A percentile compares a stretch with the other conserved stretches of the same genome.
phyloP scores from a whole-genome alignment of 1,139 yeast genomes.

The Lodderomyces theae region DNA sequence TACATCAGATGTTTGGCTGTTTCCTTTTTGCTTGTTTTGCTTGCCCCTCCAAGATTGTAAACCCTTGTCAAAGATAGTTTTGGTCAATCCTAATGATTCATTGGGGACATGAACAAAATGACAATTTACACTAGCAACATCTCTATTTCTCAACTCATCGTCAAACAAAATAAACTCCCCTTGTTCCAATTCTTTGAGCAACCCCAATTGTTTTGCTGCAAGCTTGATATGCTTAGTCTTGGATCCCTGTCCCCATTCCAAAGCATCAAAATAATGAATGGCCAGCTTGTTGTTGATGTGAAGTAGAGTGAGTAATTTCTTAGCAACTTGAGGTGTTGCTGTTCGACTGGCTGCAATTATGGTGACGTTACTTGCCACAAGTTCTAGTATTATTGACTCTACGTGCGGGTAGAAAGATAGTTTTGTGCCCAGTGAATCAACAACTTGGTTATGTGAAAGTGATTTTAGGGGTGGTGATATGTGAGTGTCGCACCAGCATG shows the following conservation, averaged over 20 bases:
- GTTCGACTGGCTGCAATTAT: constrained; percentile 71
- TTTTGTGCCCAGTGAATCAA: constrained; percentile 48
- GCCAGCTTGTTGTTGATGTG: constrained; percentile 50
- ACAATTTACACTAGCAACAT: constrained; percentile 62
- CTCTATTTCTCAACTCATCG: constrained; percentile 65
- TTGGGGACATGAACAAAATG: constrained; percentile 52
- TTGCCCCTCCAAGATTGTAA: constrained; percentile 28
- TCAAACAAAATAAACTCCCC: constrained; percentile 63
- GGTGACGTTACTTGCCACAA: constrained; percentile 39
- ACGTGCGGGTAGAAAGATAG: constrained; percentile 61
- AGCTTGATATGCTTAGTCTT: constrained; percentile 56
- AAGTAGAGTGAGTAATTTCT: constrained; percentile 48
- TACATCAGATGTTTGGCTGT: too few relatives aligned
- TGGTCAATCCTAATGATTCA: constrained; percentile 49
- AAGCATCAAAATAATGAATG: constrained; percentile 44
- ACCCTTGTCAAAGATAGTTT: constrained; percentile 44
- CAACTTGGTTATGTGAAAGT: constrained; percentile 22
- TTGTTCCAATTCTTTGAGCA: constrained; percentile 39
- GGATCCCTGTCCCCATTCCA: constrained; percentile 70
- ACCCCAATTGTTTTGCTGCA: constrained; percentile 40
- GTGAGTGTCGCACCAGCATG: constrained; percentile 66
- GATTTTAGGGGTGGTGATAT: constrained; percentile 46
- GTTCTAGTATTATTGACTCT: constrained; percentile 48
- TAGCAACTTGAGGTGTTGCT: constrained; percentile 60
- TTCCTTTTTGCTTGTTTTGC: too few relatives aligned